Base-by-base conservation (phyloP, 1,284 basidiomycete genomes). In the Rhodotorula glutinis region DNA sequence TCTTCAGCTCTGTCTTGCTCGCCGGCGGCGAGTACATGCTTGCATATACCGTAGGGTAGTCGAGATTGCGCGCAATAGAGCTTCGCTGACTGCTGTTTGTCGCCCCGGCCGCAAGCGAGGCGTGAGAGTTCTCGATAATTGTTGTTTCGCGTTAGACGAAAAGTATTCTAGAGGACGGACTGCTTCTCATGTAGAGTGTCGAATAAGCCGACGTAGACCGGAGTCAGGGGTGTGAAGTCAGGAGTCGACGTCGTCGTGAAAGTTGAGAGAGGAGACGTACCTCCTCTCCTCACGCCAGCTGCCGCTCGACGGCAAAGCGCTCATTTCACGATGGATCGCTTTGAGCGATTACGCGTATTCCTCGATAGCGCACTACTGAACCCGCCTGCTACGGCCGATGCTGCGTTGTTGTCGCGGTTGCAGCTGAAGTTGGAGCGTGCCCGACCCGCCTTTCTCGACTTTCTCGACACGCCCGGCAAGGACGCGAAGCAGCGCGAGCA, bases 401-500 rank as follows among this genome's bases (percentile, higher is more conserved):
- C 65, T 8, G 33, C 63, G 19, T 30, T 55, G 25, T 53, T 73
- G 47, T 54, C 61, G 25, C 60, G 60, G 40, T 61, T 70, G 23
- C 67, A 70, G 43, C 63, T 70, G 46, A 67, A 73, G 64, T 72
- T 75, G 25, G 75, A 75, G 59, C 67, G 71, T 25, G 69, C 70
- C 17, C 66, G 70, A 23, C 69, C 71, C 19, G 58, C 66, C 40
- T 70, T 75, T 58, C 66, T 65, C 56, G 65, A 56, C 55, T 60
- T 75, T 30, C 69, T 75, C 43, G 69, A 75, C 62, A 66, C 69
- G 27, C 87, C 87, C 1, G 81, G 82, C 60, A 82, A 85, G 67
- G 86, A 82, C 75, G 72, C 79, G 2, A 81, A 85, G 64, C 88
- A 91, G 76, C 85, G 86, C 75, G 84, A 82, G 71, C 87, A 89